Evolutionary conservation across 495 filamentous ascomycete genomes (phyloP), one percentile per base, ranked within the genome.

Genomic region (Hypoxylon intermedium): DNA sequence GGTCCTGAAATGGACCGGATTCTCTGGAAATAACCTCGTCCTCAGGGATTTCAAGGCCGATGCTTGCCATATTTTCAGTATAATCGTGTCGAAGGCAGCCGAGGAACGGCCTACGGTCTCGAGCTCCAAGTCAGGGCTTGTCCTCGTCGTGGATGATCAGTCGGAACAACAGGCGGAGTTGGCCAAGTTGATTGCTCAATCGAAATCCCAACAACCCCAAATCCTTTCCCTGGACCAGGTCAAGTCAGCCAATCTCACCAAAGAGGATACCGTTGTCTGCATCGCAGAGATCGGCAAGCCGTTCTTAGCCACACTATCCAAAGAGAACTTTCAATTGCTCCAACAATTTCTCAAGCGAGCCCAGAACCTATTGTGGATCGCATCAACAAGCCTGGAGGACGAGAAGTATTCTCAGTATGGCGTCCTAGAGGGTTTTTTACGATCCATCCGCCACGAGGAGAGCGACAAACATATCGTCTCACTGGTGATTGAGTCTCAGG

Each of bases 251-350:
- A 19, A 42, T 3, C 3, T 67, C 0, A 46, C 41, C 1, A 60
- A 61, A 18, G 53, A 53, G 18, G 61, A 67, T 36, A 67, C 69
- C 0, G 73, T 83, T 1, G 52, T 85, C 16, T 74, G 67, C 50
- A 57, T 85, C 31, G 52, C 72, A 6, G 83, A 85, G 23, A 64
- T 79, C 7, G 74, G 79, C 58, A 67, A 69, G 5, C 71, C 77
- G 0, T 62, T 77, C 2, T 75, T 86, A 5, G 53, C 74, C n/a
- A 52, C 59, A 4, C 65, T 83, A n/a, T 69, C 68, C 1, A 40
- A 60, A 6, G 46, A 67, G 1, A 67, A 58, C 5, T 71, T 75
- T 36, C 31, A 67, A 9, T 49, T 51, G 11, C 43, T 82, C 11
- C 53, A 76, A 47, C 36, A 61, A 5, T 43, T 83, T 0, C 69